Base-by-base conservation (phyloP, 129 eudicot genomes). In the Glebionis coronaria region DNA sequence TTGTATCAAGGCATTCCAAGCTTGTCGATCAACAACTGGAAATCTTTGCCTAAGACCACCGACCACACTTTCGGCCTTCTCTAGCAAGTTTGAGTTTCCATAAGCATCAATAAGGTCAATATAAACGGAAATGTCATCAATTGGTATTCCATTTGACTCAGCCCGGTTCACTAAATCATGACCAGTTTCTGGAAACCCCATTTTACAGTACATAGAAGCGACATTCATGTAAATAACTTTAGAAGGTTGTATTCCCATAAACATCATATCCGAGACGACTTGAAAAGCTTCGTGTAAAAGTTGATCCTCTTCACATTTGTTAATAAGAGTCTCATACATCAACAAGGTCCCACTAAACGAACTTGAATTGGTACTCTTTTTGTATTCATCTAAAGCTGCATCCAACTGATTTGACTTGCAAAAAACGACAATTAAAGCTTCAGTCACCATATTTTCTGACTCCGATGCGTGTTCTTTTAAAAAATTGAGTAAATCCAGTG, bases 151-250 rank as follows among this genome's bases (percentile, higher is more conserved):
- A 10, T 83, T 79, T 56, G 69, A 19, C 52, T 82, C 85, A 11
- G 85, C 90, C 29, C 80, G 83, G 47, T 83, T 79, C 59, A 88
- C n/a, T 61, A 91, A 67, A 75, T 61, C 47, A 54, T 83, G 83
- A 47, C 85, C 95, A 0, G 95, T 91, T 68, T 91, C 96, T 4
- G 98, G 98, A 65, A 88, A 83, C 18, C 82, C 93, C 82, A 91
- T 70, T 70, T 70, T 76, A 75, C 91, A 88, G 73, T 88, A 91
- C 51, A 82, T 61, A 20, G 58, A 61, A 19, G 82, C 79, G 77
- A 91, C 79, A 40, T 28, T 79, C 12, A 69, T 70, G 19, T 78
- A 88, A 14, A 80, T 63, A 11, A 76, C 77, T 42, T 72, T 63
- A 6, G 98, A 81, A 76, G 90, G 88, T 56, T 80, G 77, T 28